Evolutionary conservation across 345 rosid species (phyloP), one percentile per base, ranked within the genome.

Genomic region (Eutrema japonicum): DNA sequence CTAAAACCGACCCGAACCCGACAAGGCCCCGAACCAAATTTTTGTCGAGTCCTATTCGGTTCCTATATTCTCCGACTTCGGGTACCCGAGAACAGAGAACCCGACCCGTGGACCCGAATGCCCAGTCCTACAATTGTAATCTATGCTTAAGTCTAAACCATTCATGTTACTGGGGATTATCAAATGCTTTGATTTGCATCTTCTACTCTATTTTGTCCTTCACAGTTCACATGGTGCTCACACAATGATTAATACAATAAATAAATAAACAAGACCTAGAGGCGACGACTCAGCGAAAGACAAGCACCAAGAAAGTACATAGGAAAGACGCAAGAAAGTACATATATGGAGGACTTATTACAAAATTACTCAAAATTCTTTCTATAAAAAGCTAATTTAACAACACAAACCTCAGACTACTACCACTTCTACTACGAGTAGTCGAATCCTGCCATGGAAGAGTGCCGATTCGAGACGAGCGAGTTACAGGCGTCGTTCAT

Each of bases 401-500:
- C 35, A 26, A 2, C 6, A 10, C 36, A 33, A 65, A 60, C 22
- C 7, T 35, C 16, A 16, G 16, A 16, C 16, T 16, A 16, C 16
- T 16, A 16, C 9, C 26, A 10, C 16, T 16, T 16, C 48, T 33
- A 22, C 60, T 22, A 2, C 10, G 10, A 56, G 42, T 33, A 8
- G 27, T 12, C 12, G 22, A 61, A 29, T 47, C 35, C 6, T 36
- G 53, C 3, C 66, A 76, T 76, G 80, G 71, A 56, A 22, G 80
- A 70, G 9, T 48, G 58, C 77, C 79, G 90, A 66, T 88, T 89
- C 67, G 98, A 91, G 82, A 84, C 85, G 55, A 88, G 96, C 74
- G 98, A 91, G 87, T 72, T 86, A 76, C 80, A 83, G 64, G 96
- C 96, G 7, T 75, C 36, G 26, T 80, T 84, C 69, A 14, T 94